phyloP scores from a whole-genome alignment of 192 early-diverging fungal species.

The Kappamyces sp. region DNA sequence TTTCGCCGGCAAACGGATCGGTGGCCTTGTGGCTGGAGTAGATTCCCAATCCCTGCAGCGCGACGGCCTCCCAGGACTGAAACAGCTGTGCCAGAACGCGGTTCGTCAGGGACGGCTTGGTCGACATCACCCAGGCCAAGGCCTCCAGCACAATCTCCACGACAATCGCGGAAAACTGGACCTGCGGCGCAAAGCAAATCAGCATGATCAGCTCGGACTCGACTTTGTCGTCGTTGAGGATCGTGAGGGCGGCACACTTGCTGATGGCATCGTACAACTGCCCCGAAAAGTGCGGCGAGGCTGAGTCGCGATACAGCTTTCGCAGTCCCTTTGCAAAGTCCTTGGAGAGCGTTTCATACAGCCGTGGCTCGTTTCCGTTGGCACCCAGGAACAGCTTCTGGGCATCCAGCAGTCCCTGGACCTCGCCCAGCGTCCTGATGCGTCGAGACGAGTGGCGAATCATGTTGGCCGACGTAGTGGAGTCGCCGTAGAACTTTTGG shows the following conservation, averaged over 20 bases:
- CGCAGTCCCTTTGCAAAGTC: slow-evolving; percentile 15
- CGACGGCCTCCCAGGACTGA: slow-evolving; percentile 75
- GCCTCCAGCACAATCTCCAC: slow-evolving; percentile 77
- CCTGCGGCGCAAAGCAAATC: slow-evolving; percentile 80
- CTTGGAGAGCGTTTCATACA: slow-evolving; percentile 6
- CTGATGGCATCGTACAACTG: slow-evolving; percentile 46
- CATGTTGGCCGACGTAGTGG: slow-evolving; percentile 22
- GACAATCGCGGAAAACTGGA: slow-evolving; percentile 67
- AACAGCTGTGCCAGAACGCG: slow-evolving; percentile 80
- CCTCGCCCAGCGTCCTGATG: slow-evolving; percentile 42
- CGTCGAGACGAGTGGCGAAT: slow-evolving; percentile 31
- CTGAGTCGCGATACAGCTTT: slow-evolving; percentile 17
- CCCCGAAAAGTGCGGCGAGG: slow-evolving; percentile 35
- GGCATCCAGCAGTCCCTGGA: slow-evolving; percentile 29
- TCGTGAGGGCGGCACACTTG: slow-evolving; percentile 42
- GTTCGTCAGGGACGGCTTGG: slow-evolving; percentile 64
- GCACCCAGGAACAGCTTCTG: background rate
- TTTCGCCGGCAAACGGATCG: slow-evolving; percentile 82
- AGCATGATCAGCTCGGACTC: slow-evolving; percentile 73
- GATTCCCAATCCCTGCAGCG: slow-evolving; percentile 72
- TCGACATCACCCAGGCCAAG: slow-evolving; percentile 86
- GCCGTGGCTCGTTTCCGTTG: background rate
- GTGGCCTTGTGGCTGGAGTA: slow-evolving; percentile 37
- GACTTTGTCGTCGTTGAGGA: slow-evolving; percentile 26
- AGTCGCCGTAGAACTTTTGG: background rate